phyloP scores from a whole-genome alignment of 2,329 filamentous ascomycete species.

The Purpureocillium takamizusanense region DNA sequence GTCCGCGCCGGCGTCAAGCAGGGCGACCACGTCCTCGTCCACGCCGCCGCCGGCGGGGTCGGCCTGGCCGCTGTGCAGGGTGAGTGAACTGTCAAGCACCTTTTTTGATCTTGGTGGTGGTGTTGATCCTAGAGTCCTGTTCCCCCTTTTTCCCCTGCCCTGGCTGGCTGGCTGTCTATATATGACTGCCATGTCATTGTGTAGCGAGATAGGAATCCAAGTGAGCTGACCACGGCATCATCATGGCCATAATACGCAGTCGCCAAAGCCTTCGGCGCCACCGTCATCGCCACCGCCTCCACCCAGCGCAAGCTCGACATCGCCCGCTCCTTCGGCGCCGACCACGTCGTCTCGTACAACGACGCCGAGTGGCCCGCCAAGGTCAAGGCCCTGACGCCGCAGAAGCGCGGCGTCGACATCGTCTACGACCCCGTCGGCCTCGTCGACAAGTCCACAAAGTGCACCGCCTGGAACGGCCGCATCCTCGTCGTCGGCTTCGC shows the following conservation, averaged over 20 bases:
- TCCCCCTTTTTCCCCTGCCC: no score
- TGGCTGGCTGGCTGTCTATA: no score
- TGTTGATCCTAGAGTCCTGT: no score
- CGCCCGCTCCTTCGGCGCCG: constrained; percentile 72
- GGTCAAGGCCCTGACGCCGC: constrained; percentile 71
- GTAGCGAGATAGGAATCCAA: no score
- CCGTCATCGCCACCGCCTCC: constrained; percentile 86
- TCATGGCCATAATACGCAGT: constrained; percentile 37
- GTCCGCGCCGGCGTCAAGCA: constrained; percentile 65
- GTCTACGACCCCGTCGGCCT: constrained; percentile 92
- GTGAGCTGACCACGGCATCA: neutral
- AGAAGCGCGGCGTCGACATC: constrained; percentile 70
- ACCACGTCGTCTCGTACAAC: constrained; percentile 72
- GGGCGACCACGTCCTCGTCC: constrained; percentile 81
- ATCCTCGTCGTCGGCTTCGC: constrained; percentile 87
- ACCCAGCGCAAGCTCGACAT: constrained; percentile 71
- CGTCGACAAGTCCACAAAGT: constrained; percentile 81
- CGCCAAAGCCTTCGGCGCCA: constrained; percentile 85
- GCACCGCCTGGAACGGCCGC: constrained; percentile 86
- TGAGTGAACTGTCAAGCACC: no score
- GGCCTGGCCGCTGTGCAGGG: constrained; percentile 83
- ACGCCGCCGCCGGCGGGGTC: constrained; percentile 87
- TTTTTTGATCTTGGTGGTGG: no score
- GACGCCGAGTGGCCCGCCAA: constrained; percentile 52
- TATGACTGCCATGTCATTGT: no score